Evolutionary conservation across 352 stramenopile species (phyloP).

Genomic region (Globisporangium canariense): DNA sequence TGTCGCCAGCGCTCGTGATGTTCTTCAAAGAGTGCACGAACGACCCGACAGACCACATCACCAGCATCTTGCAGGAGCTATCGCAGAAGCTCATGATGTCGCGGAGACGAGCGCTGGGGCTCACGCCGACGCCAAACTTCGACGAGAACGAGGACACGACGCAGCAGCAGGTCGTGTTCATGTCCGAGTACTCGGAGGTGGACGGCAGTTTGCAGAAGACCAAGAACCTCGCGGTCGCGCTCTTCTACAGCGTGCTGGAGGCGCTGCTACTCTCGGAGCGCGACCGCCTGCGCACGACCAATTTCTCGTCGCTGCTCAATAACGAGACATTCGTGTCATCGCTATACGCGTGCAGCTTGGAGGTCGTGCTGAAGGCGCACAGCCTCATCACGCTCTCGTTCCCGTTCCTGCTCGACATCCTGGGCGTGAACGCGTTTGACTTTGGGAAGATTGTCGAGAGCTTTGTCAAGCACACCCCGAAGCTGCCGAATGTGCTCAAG

Average conservation of each 20-base stretch:
- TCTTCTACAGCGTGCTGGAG: conserved; percentile 85
- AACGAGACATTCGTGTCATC: conserved; percentile 78
- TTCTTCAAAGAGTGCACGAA: conserved; percentile 62
- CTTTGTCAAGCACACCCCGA: conserved; percentile 81
- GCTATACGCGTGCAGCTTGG: conserved; percentile 79
- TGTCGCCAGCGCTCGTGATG: conserved; percentile 42
- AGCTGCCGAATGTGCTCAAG: conserved; percentile 71
- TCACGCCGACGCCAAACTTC: conserved; percentile 1
- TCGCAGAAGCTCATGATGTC: conserved; percentile 47
- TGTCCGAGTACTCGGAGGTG: conserved; percentile 39
- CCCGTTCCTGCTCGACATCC: conserved; percentile 68
- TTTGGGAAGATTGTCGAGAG: conserved; percentile 86
- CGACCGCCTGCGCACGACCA: conserved; percentile 55
- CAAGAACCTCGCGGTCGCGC: conserved; percentile 53
- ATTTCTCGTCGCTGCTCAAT: conserved; percentile 79
- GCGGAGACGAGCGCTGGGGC: conserved; percentile 21
- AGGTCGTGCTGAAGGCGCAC: conserved; percentile 83
- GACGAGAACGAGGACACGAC: conserved; percentile 14
- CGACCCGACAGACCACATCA: conserved; percentile 58
- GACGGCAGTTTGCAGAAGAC: conserved; percentile 78
- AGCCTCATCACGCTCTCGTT: conserved; percentile 85
- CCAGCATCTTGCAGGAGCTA: conserved; percentile 41
- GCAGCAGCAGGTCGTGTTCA: conserved; percentile 1
- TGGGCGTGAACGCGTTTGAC: conserved; percentile 82
- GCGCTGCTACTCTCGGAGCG: conserved; percentile 67